Conservation (phyloP, 441 rosid genomes). For the Eugenia klotzschiana region DNA sequence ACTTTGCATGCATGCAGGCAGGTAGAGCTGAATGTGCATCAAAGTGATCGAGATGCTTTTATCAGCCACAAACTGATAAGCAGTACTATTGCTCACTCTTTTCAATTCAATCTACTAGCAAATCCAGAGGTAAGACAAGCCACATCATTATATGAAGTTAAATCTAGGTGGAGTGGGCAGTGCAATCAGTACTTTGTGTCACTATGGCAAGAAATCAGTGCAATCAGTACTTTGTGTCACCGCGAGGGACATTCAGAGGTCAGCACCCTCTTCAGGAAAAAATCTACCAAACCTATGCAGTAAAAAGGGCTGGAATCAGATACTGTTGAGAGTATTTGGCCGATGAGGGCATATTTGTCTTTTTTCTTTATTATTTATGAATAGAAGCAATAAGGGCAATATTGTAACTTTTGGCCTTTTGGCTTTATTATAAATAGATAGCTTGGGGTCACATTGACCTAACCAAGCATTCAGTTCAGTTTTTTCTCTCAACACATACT, state of each 20-base stretch:
- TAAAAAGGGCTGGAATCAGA: not conserved
- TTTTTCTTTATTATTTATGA: too few species aligned
- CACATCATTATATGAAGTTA: not conserved
- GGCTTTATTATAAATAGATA: too few species aligned
- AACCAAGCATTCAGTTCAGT: too few species aligned
- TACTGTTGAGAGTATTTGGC: too few species aligned
- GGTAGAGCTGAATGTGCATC: not conserved
- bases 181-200: not conserved
- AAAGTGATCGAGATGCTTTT: not conserved
- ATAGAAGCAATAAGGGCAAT: too few species aligned
- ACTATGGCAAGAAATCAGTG: not conserved
- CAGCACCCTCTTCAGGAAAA: not conserved
- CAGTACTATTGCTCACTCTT: not conserved
- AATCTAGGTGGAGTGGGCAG: not conserved
- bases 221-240: not conserved
- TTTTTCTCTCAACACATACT: too few species aligned
- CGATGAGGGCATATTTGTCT: too few species aligned
- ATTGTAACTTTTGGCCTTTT: too few species aligned
- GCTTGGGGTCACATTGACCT: too few species aligned
- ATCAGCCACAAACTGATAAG: not conserved
- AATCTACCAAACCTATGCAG: not conserved
- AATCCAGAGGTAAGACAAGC: not conserved
- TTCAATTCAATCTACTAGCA: not conserved
- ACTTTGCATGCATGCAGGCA: not conserved
- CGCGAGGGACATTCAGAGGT: not conserved